Evolutionary conservation across 306 rosid species (phyloP), one percentile per base, ranked within the genome.

Genomic region (Cucurbita argyrosperma): DNA sequence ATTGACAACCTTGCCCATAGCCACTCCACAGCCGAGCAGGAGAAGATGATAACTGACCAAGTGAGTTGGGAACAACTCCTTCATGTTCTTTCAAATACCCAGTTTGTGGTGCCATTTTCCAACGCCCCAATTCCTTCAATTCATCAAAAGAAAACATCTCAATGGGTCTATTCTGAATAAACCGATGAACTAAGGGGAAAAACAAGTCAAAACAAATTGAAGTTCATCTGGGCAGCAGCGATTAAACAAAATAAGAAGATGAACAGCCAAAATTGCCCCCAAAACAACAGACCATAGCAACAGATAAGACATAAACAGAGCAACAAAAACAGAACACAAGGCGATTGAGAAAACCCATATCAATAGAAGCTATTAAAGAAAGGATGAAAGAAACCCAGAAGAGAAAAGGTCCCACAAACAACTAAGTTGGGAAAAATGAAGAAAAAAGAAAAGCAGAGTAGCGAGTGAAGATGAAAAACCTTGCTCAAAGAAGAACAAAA

Each of bases 11-110:
- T 7, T 23, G 57, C 81, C 88, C 91, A 67, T 88, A 80, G 76
- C 79, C 77, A 82, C 79, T 77, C 96, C 93, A 90, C 91, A 96
- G 86, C n/a, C 89, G 87, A 6, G 84, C 84, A 53, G 90, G 80
- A 77, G 82, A 52, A 78, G 92, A 74, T 56, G 88, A 76, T 54
- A 84, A 18, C 77, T 85, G 89, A 46, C 92, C 91, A 19, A 82
- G 74, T 53, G 82, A 77, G 75, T 86, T 85, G 37, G 75, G 88
- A 14, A 76, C 73, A 82, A 78, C 70, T 74, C 93, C 92, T 81
- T 88, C 96, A 79, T 79, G 83, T 82, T 88, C 98, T 76, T 90
- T 90, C 82, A 82, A 80, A 78, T 71, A 85, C 13, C 80, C 83
- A 60, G 87, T 79, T 81, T 88, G 91, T 90, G 79, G 83, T 68